These are phyloP conservation scores for Crepidotus variabilis DNA, from an alignment of 768 basidiomycete genomes.

Conservation along the genomic window DNA sequence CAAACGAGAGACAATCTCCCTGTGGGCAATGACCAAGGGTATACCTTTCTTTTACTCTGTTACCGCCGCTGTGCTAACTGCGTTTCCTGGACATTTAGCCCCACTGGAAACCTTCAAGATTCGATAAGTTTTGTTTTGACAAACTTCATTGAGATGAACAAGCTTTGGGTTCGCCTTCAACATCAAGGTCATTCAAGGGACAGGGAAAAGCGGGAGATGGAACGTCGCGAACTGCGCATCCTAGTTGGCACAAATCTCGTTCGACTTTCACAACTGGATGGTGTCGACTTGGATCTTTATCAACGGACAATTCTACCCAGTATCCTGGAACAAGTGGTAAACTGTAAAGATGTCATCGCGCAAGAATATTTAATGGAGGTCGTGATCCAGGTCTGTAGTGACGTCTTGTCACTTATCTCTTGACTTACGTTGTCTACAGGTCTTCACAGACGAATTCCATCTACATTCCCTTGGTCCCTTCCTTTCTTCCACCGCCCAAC, in stretches of 20 bases:
- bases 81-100: constrained; percentile 40
- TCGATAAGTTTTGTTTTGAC: constrained; percentile 95
- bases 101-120: constrained; percentile 87
- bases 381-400: constrained; percentile 79
- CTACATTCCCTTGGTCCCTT: constrained; percentile 94
- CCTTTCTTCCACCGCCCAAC: constrained; percentile 91
- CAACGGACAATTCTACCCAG: constrained; percentile 82
- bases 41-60: constrained; percentile 18
- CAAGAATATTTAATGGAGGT: constrained; percentile 99
- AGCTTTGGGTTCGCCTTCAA: constrained; percentile 97
- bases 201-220: constrained; percentile 95
- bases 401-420: not conserved
- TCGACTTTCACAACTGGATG: constrained; percentile 90
- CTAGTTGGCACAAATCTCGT: constrained; percentile 98
- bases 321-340: constrained; percentile 95
- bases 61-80: not conserved
- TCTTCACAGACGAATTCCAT: constrained; percentile 98
- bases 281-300: constrained; percentile 94
- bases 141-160: constrained; percentile 99
- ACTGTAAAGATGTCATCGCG: constrained; percentile 97
- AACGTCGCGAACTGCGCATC: constrained; percentile 91
- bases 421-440: constrained; percentile 39
- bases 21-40: constrained; percentile 82
- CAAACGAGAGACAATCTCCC: constrained; percentile 97
- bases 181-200: constrained; percentile 97